Base-by-base conservation (phyloP, 2,329 filamentous ascomycete genomes). In the Neonectria magnoliae region DNA sequence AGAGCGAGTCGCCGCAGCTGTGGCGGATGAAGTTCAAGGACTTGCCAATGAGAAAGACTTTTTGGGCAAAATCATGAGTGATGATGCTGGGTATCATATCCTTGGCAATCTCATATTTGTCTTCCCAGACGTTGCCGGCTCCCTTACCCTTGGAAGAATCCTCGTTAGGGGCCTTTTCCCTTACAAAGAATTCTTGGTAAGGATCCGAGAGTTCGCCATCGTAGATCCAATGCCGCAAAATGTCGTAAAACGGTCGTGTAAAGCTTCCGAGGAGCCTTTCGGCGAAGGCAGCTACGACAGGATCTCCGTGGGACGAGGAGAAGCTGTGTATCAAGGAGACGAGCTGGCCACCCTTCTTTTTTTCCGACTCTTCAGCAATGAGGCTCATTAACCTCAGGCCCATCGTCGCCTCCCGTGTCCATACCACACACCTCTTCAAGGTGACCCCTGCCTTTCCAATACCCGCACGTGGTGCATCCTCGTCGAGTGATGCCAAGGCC, bases 11-110 rank as follows among this genome's bases (percentile, higher is more conserved):
- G 9, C 91, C 91, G 76, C 96, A 99, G 71, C 94, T 95, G 79
- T 98, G 94, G 25, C 96, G 91, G 76, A 99, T 98, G 79, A 99
- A 99, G 79, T 99, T 99, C 59, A 99, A 86, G 4, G 94, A 97
- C 79, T 99, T 99, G 61, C 96, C 96, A 72, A 99, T 99, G 8
- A 99, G 82, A 73, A 98, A 98, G 6, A 99, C 93, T 76, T 98
- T 98, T 71, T 96, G 93, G 0, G 96, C 94, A 80, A 99, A 98
- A 66, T 97, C 94, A 48, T 91, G 87, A 0, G 93, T 97, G 71
- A 98, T 94, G 74, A 98, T 98, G 45, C 91, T 94, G 0, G 96
- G 96, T 25, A 98, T 90, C 92, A 98, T 96, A 52, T 88, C 86
- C 63, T 92, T 87, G 71, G 93, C 90, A 42, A 98, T 85, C 75